Percentiles rank a stretch among this genome's conserved stretches.
Conservation (phyloP, 2,329 filamentous ascomycete species). For the Thelonectria discophora region DNA sequence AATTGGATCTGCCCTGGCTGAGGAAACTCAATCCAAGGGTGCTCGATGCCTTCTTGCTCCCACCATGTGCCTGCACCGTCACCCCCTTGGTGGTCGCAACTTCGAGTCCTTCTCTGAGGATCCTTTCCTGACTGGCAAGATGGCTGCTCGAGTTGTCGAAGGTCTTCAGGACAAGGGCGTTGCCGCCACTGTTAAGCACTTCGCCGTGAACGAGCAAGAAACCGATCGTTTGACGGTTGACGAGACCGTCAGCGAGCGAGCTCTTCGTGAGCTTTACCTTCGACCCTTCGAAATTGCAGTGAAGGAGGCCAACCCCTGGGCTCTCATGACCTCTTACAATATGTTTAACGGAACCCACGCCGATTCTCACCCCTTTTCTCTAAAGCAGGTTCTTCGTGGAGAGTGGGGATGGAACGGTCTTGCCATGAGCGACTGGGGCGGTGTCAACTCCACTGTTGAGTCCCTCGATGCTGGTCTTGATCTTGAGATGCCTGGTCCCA, state of each 20-base stretch:
- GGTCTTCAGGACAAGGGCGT: slow-evolving; percentile 53
- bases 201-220: slow-evolving; percentile 54
- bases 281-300: slow-evolving; percentile 53
- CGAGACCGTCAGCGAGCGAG: slow-evolving; percentile 39
- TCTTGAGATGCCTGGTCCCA: slow-evolving; percentile 51
- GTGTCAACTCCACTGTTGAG: slow-evolving; percentile 45
- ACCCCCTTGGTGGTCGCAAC: slow-evolving; percentile 42
- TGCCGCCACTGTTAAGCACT: slow-evolving; percentile 55
- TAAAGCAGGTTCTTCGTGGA: slow-evolving; percentile 50
- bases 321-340: slow-evolving; percentile 48
- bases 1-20: slow-evolving; percentile 67
- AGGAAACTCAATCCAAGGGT: slow-evolving; percentile 66
- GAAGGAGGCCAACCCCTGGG: slow-evolving; percentile 52
- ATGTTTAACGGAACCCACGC: slow-evolving; percentile 53
- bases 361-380: slow-evolving; percentile 40
- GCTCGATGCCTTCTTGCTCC: slow-evolving; percentile 68
- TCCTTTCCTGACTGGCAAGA: slow-evolving; percentile 40
- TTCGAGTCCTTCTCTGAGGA: slow-evolving; percentile 43
- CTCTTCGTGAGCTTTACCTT: slow-evolving; percentile 44
- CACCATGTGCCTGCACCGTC: slow-evolving; percentile 43
- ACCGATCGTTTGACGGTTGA: slow-evolving; percentile 42
- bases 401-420: slow-evolving; percentile 55
- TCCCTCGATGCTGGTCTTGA: slow-evolving; percentile 46
- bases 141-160: slow-evolving; percentile 44
- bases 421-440: slow-evolving; percentile 52